phyloP scores from a whole-genome alignment of 176 grass and related monocot species.

The Phragmites australis region DNA sequence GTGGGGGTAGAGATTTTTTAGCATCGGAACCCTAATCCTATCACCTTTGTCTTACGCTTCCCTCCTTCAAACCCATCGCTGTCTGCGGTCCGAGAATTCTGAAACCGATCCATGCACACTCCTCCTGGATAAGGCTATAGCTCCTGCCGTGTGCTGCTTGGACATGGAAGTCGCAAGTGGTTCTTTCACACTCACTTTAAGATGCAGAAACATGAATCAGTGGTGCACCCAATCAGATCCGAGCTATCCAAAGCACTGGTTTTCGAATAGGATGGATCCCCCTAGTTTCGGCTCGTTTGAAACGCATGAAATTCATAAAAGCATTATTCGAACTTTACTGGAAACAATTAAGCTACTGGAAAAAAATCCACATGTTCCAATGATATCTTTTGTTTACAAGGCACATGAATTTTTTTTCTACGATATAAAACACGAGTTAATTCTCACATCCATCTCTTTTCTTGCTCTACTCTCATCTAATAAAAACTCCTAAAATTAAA shows the following conservation, averaged over 20 bases:
- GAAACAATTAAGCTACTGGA: too few species aligned
- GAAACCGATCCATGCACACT: neutral
- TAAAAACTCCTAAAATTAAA: too few species aligned
- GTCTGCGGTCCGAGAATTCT: neutral
- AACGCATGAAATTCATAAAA: neutral
- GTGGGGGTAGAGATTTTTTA: neutral
- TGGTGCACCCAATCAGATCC: neutral
- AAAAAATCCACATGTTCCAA: too few species aligned
- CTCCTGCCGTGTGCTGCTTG: neutral
- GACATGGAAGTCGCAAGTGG: neutral
- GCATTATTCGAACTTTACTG: neutral
- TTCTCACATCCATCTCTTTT: too few species aligned
- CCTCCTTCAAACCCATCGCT: neutral
- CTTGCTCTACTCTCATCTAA: too few species aligned
- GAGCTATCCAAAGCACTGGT: neutral
- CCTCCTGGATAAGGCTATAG: slow-evolving; percentile 9
- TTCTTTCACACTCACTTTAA: neutral
- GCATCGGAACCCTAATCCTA: neutral
- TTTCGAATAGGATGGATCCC: neutral
- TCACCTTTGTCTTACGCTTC: neutral
- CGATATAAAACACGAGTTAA: too few species aligned
- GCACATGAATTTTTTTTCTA: neutral
- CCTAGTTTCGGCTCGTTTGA: neutral
- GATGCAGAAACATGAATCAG: neutral
- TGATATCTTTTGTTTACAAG: neutral